These are phyloP conservation scores for Phaeosphaeria sp. DNA, from an alignment of 2,329 filamentous ascomycete species.

Conservation along the genomic window DNA sequence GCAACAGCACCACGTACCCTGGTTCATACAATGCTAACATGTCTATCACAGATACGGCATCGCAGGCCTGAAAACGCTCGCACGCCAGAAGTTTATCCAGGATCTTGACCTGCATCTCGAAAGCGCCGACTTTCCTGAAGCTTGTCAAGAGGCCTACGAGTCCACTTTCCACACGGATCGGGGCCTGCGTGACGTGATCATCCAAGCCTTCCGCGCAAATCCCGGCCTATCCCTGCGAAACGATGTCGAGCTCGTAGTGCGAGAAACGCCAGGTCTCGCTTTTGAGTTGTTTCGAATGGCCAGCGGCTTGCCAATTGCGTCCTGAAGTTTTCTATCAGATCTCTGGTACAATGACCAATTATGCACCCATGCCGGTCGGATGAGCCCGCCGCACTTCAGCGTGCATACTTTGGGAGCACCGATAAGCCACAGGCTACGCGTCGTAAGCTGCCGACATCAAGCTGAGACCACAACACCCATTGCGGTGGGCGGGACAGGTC, in stretches of 20 bases:
- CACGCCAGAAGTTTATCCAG: constrained; percentile 55
- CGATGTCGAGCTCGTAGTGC: constrained; percentile 53
- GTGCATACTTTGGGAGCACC: not conserved
- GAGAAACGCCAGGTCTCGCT: constrained; percentile 55
- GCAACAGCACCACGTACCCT: constrained; percentile 6
- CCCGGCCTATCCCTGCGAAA: constrained; percentile 54
- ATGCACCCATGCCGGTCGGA: not conserved
- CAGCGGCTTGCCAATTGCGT: constrained; percentile 52
- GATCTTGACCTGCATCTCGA: constrained; percentile 53
- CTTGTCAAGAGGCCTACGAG: constrained; percentile 57
- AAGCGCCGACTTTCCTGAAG: constrained; percentile 55
- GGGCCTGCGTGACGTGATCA: constrained; percentile 55
- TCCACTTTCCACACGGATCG: constrained; percentile 58
- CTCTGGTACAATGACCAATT: not conserved
- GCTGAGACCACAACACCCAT: not conserved
- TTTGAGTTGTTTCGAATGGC: constrained; percentile 58
- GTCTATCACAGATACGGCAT: constrained; percentile 53
- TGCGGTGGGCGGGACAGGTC: not conserved
- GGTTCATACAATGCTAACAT: constrained; percentile 28
- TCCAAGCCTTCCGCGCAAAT: constrained; percentile 56
- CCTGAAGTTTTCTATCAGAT: constrained; percentile 17
- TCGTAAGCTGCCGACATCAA: not conserved
- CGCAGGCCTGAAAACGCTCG: constrained; percentile 53
- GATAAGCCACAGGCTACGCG: not conserved
- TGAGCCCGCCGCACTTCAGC: not conserved